phyloP scores from a whole-genome alignment of 345 rosid species.

The Gossypioides kirkii region DNA sequence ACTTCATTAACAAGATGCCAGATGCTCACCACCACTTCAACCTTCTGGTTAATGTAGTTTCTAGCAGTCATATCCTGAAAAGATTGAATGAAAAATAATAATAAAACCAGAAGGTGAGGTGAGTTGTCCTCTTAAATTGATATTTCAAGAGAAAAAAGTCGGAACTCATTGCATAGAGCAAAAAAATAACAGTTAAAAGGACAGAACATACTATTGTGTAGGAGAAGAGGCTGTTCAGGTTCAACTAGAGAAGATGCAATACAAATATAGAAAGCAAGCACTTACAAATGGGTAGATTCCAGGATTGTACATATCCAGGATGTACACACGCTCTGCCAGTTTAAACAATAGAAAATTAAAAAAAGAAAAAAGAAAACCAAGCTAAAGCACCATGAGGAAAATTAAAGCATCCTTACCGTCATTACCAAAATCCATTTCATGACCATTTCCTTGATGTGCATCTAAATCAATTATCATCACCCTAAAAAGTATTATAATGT shows the following conservation, averaged over 20 bases:
- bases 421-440: conserved; percentile 73
- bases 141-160: not conserved
- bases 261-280: conserved; percentile 14
- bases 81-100: conserved; percentile 3
- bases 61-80: conserved; percentile 72
- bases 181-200: not conserved
- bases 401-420: conserved; percentile 48
- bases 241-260: not conserved
- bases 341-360: conserved; percentile 19
- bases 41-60: conserved; percentile 66
- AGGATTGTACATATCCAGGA: conserved; percentile 86
- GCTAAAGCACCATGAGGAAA: conserved; percentile 8
- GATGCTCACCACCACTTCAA: conserved; percentile 65
- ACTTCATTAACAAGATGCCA: conserved; percentile 3
- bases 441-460: conserved; percentile 99
- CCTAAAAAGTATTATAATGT: conserved; percentile 34
- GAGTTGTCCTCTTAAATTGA: not conserved
- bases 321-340: conserved; percentile 69
- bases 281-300: conserved; percentile 87
- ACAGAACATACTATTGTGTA: not conserved
- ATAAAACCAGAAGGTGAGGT: conserved; percentile 8
- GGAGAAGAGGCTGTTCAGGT: not conserved
- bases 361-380: conserved; percentile 11
- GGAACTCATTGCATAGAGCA: conserved; percentile 5
- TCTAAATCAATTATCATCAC: conserved; percentile 97